Percentiles rank a stretch among this genome's conserved stretches.
phyloP scores from a whole-genome alignment of 2,329 filamentous ascomycete genomes.

The Penicillium corylophilum region DNA sequence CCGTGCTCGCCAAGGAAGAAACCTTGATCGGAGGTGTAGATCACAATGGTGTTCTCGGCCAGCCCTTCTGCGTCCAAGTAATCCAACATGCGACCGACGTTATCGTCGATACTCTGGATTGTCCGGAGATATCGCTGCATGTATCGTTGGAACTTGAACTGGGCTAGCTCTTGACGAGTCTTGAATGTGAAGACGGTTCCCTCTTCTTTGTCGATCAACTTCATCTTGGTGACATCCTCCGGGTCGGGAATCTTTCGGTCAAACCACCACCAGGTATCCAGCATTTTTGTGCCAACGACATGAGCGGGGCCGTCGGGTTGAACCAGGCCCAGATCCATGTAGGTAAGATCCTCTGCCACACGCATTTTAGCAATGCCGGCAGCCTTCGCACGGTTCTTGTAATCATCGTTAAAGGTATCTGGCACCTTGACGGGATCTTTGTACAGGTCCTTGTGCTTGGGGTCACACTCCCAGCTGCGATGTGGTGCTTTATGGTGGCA shows the following conservation, averaged over 20 bases:
- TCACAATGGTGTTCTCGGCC: slow-evolving; percentile 50
- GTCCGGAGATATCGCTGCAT: slow-evolving; percentile 57
- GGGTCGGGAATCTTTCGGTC: slow-evolving; percentile 45
- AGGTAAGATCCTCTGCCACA: slow-evolving; percentile 52
- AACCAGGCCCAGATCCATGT: slow-evolving; percentile 52
- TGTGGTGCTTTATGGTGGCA: slow-evolving; percentile 59
- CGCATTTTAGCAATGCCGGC: slow-evolving; percentile 54
- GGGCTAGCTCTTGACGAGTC: slow-evolving; percentile 43
- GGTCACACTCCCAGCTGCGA: slow-evolving; percentile 52
- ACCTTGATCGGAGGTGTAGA: slow-evolving; percentile 58
- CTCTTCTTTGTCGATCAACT: slow-evolving; percentile 49
- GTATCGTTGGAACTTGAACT: slow-evolving; percentile 59
- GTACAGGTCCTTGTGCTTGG: slow-evolving; percentile 52
- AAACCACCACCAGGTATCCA: slow-evolving; percentile 16
- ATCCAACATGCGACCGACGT: slow-evolving; percentile 51
- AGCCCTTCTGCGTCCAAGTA: slow-evolving; percentile 47
- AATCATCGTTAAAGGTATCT: slow-evolving; percentile 55
- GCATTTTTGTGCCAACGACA: slow-evolving; percentile 13
- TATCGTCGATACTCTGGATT: slow-evolving; percentile 55
- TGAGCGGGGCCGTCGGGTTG: slow-evolving; percentile 48
- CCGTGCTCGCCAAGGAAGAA: slow-evolving; percentile 59
- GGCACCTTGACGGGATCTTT: slow-evolving; percentile 48
- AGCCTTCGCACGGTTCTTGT: slow-evolving; percentile 54
- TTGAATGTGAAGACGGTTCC: slow-evolving; percentile 50
- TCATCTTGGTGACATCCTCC: slow-evolving; percentile 30